A percentile compares a stretch with the other conserved stretches of the same genome.
Conservation (phyloP, 2,329 filamentous ascomycete species). For the Colletotrichum salicis region DNA sequence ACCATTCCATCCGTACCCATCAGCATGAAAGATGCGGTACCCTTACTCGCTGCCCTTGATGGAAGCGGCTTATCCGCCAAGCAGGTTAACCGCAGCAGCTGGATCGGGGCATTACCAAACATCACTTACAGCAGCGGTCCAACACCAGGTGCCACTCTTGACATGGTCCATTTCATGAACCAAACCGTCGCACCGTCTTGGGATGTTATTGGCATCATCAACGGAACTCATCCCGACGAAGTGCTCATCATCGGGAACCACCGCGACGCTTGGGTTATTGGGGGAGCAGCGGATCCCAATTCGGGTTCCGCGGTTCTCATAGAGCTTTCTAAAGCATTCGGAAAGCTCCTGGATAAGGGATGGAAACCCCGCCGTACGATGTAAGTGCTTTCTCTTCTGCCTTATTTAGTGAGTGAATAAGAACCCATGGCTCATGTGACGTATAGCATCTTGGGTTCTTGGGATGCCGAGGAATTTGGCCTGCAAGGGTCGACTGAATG, state of each 20-base stretch:
- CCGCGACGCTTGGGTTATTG: conserved; percentile 64
- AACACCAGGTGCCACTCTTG: conserved; percentile 11
- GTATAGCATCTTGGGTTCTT: conserved; percentile 44
- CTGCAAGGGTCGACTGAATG: conserved; percentile 29
- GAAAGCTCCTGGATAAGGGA: conserved; percentile 55
- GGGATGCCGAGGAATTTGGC: conserved; percentile 48
- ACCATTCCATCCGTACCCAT: conserved; percentile 20
- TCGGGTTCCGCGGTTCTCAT: conserved; percentile 60
- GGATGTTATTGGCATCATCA: conserved; percentile 53
- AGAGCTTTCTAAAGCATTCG: conserved; percentile 61
- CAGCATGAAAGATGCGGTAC: conserved; percentile 22
- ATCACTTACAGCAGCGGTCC: conserved; percentile 29
- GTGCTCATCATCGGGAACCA: conserved; percentile 63
- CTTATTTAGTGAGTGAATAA: too few species aligned
- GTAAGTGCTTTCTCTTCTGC: too few species aligned
- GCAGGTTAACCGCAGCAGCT: conserved; percentile 23
- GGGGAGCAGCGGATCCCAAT: conserved; percentile 63
- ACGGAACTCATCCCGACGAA: conserved; percentile 51
- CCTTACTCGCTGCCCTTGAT: conserved; percentile 14
- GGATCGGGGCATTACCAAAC: conserved; percentile 20
- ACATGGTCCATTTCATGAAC: conserved; percentile 30
- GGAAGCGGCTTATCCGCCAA: conserved; percentile 11
- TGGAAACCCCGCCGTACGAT: conserved; percentile 62
- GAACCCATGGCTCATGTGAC: conserved; percentile 36
- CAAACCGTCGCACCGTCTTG: conserved; percentile 19